phyloP scores from a whole-genome alignment of 345 rosid species.

The Carallia brachiata region DNA sequence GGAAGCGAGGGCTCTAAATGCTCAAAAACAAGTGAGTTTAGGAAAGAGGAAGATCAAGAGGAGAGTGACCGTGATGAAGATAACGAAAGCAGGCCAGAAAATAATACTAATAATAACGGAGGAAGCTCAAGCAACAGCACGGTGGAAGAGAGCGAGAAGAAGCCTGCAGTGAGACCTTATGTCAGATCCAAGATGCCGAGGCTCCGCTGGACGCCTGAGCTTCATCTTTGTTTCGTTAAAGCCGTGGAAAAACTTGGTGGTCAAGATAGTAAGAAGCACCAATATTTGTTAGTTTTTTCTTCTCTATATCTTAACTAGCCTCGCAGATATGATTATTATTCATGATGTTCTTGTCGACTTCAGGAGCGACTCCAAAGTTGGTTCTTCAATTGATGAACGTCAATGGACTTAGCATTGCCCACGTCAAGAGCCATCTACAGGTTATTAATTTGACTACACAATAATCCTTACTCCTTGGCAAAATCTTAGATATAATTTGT shows the following conservation, averaged over 20 bases:
- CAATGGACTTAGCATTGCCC: conserved; percentile 37
- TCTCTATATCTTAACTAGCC: background rate
- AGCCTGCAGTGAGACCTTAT: conserved; percentile 35
- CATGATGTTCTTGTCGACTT: no score
- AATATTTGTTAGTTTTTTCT: background rate
- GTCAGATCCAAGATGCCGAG: conserved; percentile 37
- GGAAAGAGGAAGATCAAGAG: conserved; percentile 21
- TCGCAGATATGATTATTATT: no score
- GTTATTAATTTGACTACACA: background rate
- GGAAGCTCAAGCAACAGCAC: conserved; percentile 88
- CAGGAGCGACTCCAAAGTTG: conserved; percentile 34
- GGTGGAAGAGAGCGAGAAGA: conserved; percentile 69
- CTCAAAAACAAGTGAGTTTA: conserved; percentile 28
- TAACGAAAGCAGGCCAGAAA: conserved; percentile 30
- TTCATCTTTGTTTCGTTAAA: conserved; percentile 30
- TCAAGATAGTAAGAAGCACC: conserved; percentile 25
- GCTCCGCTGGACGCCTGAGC: conserved; percentile 37
- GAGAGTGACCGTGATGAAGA: conserved; percentile 32
- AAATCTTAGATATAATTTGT: no score
- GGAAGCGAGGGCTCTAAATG: conserved; percentile 27
- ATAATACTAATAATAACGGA: conserved; percentile 9
- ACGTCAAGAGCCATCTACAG: conserved; percentile 39
- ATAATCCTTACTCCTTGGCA: background rate
- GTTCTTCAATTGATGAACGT: conserved; percentile 36
- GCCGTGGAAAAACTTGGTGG: conserved; percentile 36